Percentiles rank a stretch among this genome's conserved stretches.
These are phyloP conservation scores for Botryotinia convoluta DNA, from an alignment of 2,329 filamentous ascomycete genomes.

Conservation along the genomic window DNA sequence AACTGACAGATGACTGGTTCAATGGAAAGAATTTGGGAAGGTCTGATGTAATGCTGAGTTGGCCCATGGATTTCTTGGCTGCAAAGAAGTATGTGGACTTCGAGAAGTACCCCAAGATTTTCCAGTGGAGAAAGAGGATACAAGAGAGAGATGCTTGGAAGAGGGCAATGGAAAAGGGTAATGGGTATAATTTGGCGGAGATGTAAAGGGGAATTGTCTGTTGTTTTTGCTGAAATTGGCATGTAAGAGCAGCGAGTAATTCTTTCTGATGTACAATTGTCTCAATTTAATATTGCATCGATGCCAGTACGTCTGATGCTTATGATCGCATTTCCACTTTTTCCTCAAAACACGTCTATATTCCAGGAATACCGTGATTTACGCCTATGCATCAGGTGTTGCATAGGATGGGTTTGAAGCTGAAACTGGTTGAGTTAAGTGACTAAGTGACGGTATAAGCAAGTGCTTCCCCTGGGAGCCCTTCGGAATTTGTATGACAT, in stretches of 20 bases:
- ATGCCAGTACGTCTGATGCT: not conserved
- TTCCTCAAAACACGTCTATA: no score
- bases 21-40: conserved; percentile 38
- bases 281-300: not conserved
- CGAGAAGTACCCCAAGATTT: conserved; percentile 36
- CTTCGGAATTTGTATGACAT: not conserved
- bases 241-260: not conserved
- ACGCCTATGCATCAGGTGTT: not conserved
- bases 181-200: conserved; percentile 36
- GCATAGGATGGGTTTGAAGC: no score
- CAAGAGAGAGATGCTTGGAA: conserved; percentile 37
- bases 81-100: conserved; percentile 37
- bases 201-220: not conserved
- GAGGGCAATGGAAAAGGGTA: conserved; percentile 37
- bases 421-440: not conserved
- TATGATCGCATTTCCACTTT: not conserved
- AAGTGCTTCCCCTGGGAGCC: not conserved
- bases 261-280: not conserved
- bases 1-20: conserved; percentile 36
- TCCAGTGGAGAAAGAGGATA: conserved; percentile 37
- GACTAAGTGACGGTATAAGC: not conserved
- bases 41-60: conserved; percentile 40
- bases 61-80: conserved; percentile 38
- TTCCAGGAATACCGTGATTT: not conserved
- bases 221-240: not conserved